Evolutionary conservation across 495 filamentous ascomycete genomes (phyloP), one percentile per base, ranked within the genome.

Genomic region (Chaetomium fimeti): DNA sequence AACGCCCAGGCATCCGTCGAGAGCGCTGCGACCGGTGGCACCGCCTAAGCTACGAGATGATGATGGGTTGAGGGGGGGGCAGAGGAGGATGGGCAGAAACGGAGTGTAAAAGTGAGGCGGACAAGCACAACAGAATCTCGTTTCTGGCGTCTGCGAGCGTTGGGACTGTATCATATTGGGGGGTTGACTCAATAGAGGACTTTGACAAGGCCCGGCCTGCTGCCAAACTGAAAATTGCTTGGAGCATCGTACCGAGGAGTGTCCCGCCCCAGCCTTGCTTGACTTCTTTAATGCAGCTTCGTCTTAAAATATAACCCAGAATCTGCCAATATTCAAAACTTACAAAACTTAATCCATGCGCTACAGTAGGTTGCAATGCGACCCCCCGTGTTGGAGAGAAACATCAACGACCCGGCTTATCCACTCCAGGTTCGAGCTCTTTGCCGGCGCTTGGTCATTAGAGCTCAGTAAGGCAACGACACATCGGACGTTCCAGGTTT

Each of bases 1-100:
- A 93, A 94, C 76, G 82, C 83, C 64, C 81, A 80, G 54, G 82
- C 87, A 22, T 77, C 85, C 69, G 84, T 80, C 58, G 81, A 86
- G 72, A 70, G 70, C 65, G 71, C 72, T 48, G 70, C 72, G 43
- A 63, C 66, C 36, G 66, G 66, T 45, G 69, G 66, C 20, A 40
- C 45, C 3, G 18, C 52, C 3, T 67, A 64, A 66, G 12, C 29
- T 24, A 28, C 27, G 55, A 53, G 22, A 53, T 12, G 62, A 60
- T 38, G 58, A 42, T 4, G 47, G 40, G 38, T 25, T 24, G 55
- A 47, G 18, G 48, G 57, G 28, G 25, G 40, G 53, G 38, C 6
- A 25, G 47, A 48, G 24, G 61, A 16, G 15, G 18, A 32, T 25
- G 16, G 62, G 32, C 16, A 5, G 16, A 9, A 2, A 22, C 15